Base-by-base conservation (phyloP, 83 land plant genomes). In the Diphasiastrum complanatum region DNA sequence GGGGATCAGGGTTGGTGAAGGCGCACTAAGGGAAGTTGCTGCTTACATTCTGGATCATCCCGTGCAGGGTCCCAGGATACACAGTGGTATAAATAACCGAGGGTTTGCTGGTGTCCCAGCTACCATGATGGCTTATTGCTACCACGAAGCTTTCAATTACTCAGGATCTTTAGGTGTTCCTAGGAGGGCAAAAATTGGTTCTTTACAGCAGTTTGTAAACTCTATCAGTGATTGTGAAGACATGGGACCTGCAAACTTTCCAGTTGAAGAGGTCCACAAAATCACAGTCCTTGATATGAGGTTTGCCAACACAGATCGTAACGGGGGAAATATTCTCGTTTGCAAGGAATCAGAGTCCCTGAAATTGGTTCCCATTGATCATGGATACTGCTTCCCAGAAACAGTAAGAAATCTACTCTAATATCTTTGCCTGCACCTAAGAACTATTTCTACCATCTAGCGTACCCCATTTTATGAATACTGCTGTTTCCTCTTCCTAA, bases 41-140 rank as follows among this genome's bases (percentile, higher is more conserved):
- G 58, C 58, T 54, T 54, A 23, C 33, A 28, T 54, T 28, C 29
- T 54, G 58, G 58, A 54, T 30, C 58, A 54, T 54, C 58, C 58
- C 36, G 16, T 18, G 11, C 4, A 11, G 4, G 58, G 58, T 23
- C 58, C 58, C 10, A 54, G 58, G 33, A 4, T 33, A 25, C 33
- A 25, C 10, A 14, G 25, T 25, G 58, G 58, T 14, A 54, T 25
- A 28, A 30, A 54, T 33, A 33, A 28, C 33, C 29, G 11, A n/a
- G n/a, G n/a, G n/a, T n/a, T n/a, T n/a, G n/a, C n/a, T n/a, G n/a
- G n/a, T n/a, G n/a, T n/a, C n/a, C 58, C 58, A 25, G 33, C 58
- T 6, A 54, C 58, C 25, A 28, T 54, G 36, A 54, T 54, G 58
- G 33, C 29, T 25, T 33, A 33, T 5, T 54, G 58, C 33, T 28